Base-by-base conservation (phyloP, 306 rosid genomes). In the Pterocarpus santalinus region DNA sequence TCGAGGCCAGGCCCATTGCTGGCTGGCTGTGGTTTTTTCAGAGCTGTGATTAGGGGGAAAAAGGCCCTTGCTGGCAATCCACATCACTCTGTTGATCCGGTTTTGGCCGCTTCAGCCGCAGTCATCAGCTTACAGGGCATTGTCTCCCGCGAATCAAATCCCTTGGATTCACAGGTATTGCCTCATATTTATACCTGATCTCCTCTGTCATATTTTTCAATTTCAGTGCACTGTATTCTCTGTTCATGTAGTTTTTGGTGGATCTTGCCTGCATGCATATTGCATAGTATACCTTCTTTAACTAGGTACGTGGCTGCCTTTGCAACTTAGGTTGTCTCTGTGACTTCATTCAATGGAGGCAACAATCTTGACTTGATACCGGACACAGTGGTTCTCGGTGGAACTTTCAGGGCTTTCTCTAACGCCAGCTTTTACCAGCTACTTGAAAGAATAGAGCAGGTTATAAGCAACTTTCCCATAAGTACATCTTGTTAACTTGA, bases 1-100 rank as follows among this genome's bases (percentile, higher is more conserved):
- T 95, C 99, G 7, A 81, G 99, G 77, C 90, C 95, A 0, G 99
- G 99, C 53, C 94, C 99, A 33, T 61, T 95, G 36, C 88, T 95
- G 0, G 99, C 99, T 5, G 99, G 99, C 33, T 95, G 99, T 74
- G 99, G 99, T 22, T 95, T 95, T 72, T 95, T 95, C 75, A 85
- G 88, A 75, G 97, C 95, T 34, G 96, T 93, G 10, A 90, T 91
- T 32, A 86, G 84, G n/a, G 95, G 91, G 9, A 91, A 80, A 56
- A 84, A 70, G 15, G 92, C 85, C 32, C 56, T 60, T 1, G 90
- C 90, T 0, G 85, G 78, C 32, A 72, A 77, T 32, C 87, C 95
- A 13, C 92, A 84, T 84, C 82, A n/a, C 76, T 91, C 91, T 6
- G 87, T 85, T 47, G 92, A 95, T 81, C 93, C 99, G 0, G 87